Evolutionary conservation across 108 stramenopile genomes (phyloP).

Genomic region (Skeletonema menzelii): DNA sequence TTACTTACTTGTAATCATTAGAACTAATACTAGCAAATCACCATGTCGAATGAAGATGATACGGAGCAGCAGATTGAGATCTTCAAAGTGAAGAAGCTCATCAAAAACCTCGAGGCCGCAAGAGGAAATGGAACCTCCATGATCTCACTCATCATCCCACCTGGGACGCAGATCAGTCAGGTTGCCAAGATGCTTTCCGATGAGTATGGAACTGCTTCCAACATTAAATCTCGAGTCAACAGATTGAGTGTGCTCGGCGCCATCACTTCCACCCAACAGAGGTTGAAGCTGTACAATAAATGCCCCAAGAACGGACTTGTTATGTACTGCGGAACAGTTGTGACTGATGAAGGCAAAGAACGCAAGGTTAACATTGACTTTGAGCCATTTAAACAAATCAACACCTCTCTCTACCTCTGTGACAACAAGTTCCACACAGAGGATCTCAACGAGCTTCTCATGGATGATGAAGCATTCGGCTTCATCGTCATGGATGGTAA

Average conservation of each 20-base stretch:
- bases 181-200: conserved; percentile 98
- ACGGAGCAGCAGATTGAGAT: conserved; percentile 90
- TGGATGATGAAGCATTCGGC: conserved; percentile 98
- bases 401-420: conserved; percentile 98
- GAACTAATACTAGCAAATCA: not conserved
- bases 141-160: conserved; percentile 98
- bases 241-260: conserved; percentile 95
- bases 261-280: conserved; percentile 98
- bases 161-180: conserved; percentile 93
- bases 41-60: conserved; percentile 37
- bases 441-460: conserved; percentile 96
- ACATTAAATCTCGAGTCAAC: conserved; percentile 98
- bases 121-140: conserved; percentile 98
- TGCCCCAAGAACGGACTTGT: conserved; percentile 94
- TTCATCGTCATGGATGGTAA: conserved; percentile 99
- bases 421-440: conserved; percentile 99
- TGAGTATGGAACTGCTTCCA: conserved; percentile 99
- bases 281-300: conserved; percentile 95
- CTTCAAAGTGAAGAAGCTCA: conserved; percentile 99
- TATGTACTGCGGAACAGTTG: conserved; percentile 97
- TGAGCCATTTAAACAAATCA: conserved; percentile 99
- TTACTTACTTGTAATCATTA: not conserved
- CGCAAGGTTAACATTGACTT: conserved; percentile 97
- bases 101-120: conserved; percentile 93
- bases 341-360: conserved; percentile 99